These are phyloP conservation scores for Hypoxylon fuscum DNA, from an alignment of 495 filamentous ascomycete species.

Conservation along the genomic window DNA sequence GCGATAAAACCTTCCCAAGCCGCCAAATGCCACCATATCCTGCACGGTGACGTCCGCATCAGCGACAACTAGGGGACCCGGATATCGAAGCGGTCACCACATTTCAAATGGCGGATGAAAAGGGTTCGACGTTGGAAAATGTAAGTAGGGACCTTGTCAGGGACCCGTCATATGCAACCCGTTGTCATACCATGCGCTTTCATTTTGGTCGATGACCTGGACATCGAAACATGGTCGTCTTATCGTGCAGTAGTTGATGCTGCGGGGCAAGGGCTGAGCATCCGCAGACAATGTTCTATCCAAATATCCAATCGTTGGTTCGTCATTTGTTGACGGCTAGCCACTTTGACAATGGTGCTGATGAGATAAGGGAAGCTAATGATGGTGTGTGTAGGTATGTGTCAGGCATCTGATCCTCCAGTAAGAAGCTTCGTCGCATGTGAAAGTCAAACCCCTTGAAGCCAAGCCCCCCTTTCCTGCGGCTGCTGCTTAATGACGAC, in stretches of 20 bases:
- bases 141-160: slow-evolving; percentile 9
- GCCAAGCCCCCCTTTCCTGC: slow-evolving; percentile 19
- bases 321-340: slow-evolving; percentile 2
- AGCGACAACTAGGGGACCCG: background rate
- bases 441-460: slow-evolving; percentile 18
- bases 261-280: slow-evolving; percentile 4
- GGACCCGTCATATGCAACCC: slow-evolving; percentile 20
- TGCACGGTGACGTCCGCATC: slow-evolving; percentile 31
- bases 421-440: too few relatives aligned
- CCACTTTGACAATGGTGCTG: slow-evolving; percentile 4
- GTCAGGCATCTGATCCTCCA: slow-evolving; percentile 1
- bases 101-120: background rate
- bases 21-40: slow-evolving; percentile 23
- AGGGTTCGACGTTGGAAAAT: background rate
- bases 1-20: background rate
- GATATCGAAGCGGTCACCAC: slow-evolving; percentile 9
- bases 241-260: slow-evolving; percentile 15
- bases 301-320: slow-evolving; percentile 22
- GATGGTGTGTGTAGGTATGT: background rate
- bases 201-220: background rate
- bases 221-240: slow-evolving; percentile 11
- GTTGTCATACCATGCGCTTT: slow-evolving; percentile 4
- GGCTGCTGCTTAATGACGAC: slow-evolving; percentile 36
- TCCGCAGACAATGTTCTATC: slow-evolving; percentile 5
- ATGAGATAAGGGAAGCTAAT: slow-evolving; percentile 20